Evolutionary conservation across 495 filamentous ascomycete genomes (phyloP), one percentile per base, ranked within the genome.

Genomic region (Amphirosellinia nigrospora): DNA sequence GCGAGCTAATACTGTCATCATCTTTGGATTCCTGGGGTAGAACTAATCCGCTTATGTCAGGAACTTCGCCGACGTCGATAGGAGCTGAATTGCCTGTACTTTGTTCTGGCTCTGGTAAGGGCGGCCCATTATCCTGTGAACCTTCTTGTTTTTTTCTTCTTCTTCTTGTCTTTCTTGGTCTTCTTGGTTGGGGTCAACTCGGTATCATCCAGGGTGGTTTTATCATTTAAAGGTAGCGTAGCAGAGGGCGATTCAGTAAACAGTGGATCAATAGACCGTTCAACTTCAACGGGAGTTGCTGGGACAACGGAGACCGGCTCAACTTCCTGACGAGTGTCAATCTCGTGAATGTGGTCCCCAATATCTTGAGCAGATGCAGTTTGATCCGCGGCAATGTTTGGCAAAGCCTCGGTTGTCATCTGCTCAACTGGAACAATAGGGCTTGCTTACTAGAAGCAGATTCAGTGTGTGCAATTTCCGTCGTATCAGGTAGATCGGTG

Each of bases 361-460:
- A 28, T 28, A 34, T 45, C 2, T 2, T 45, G 52, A 36, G 52
- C 26, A 15, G 28, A 30, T 32, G 10, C 15, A 30, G 38, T 19
- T 32, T 32, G 19, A 46, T 61, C 41, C n/a, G 41, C 66, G 4
- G 32, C 1, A 28, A 8, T 26, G 34, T 52, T 13, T 15, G 21
- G 41, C 13, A 48, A 58, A 48, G 28, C 13, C 15, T 59, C 21
- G 9, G 9, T 30, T 43, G 23, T n/a, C 28, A 34, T n/a, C 32
- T 62, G 30, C 58, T 62, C 66, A 26, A 21, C 21, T 39, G 41
- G 16, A 39, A 60, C 43, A 30, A 43, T 43, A 46, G 71, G 61
- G 32, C n/a, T 53, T 64, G 60, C 13, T 62, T 59, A 9, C 48
- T 63, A 8, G 62, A 41, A 50, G 38, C n/a, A 4, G 64, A 52